Conservation (phyloP, 164 flowering plant genomes). For the Dillenia suffruticosa region DNA sequence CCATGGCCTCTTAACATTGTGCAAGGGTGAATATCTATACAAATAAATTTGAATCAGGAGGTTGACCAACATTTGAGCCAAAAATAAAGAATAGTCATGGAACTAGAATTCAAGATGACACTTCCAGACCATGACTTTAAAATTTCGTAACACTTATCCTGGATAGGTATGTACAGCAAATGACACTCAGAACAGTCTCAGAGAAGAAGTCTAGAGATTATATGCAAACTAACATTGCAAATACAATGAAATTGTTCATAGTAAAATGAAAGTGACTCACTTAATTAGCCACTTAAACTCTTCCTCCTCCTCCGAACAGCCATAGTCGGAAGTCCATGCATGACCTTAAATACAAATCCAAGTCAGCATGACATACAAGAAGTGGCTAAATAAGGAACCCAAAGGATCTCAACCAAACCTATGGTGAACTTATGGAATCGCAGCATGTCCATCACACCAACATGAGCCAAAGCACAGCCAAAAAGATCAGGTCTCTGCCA, state of each 20-base stretch:
- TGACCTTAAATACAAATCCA: conserved; percentile 53
- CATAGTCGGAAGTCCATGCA: conserved; percentile 98
- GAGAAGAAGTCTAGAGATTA: no score
- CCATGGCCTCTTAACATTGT: conserved; percentile 97
- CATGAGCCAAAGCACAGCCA: conserved; percentile 99
- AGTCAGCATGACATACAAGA: conserved; percentile 5
- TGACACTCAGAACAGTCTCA: no score
- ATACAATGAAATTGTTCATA: no score
- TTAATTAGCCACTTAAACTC: conserved; percentile 91
- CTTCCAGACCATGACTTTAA: no score
- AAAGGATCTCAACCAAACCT: conserved; percentile 41
- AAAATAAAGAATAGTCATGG: neutral
- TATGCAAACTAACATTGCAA: no score
- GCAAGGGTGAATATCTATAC: conserved; percentile 91
- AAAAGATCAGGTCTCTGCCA: conserved; percentile 96
- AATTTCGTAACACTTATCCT: no score
- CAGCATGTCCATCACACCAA: conserved; percentile 99
- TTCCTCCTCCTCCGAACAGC: conserved; percentile 93
- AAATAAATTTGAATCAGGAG: neutral
- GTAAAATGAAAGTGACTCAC: conserved; percentile 34
- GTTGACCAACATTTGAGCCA: neutral
- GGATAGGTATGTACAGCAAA: no score
- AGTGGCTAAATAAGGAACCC: neutral
- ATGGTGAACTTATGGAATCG: conserved; percentile 96
- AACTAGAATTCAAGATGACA: neutral